Evolutionary conservation across 305 asterid genomes (phyloP).

Genomic region (Solanum hybrid): DNA sequence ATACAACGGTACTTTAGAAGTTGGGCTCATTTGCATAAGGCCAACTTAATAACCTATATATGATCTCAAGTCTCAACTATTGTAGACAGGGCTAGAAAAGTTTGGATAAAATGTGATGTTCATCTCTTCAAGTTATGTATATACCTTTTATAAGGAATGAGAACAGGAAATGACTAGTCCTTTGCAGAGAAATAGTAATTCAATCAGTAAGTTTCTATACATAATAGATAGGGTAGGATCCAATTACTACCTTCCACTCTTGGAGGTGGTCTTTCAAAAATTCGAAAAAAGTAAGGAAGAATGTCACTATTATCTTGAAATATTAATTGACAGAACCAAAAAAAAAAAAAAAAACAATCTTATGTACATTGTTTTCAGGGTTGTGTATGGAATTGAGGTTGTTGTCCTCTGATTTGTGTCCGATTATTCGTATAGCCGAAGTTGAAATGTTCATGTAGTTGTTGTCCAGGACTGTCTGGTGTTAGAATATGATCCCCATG

Average conservation of each 20-base stretch:
- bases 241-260: background rate
- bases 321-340: background rate
- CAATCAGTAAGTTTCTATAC: background rate
- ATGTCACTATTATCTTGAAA: background rate
- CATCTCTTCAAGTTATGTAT: background rate
- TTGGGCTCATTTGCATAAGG: background rate
- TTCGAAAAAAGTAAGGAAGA: background rate
- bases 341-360: background rate
- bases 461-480: conserved; percentile 40
- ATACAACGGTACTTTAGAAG: background rate
- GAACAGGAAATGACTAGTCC: background rate
- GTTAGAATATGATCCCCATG: conserved; percentile 29
- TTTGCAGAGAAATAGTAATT: background rate
- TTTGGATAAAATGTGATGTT: background rate
- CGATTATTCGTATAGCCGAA: conserved; percentile 13
- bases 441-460: conserved; percentile 15
- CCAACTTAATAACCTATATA: background rate
- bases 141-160: background rate
- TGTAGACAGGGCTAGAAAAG: background rate
- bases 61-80: background rate
- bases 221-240: background rate
- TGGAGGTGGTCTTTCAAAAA: background rate
- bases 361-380: conserved; percentile 21
- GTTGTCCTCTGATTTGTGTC: conserved; percentile 18
- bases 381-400: conserved; percentile 27